Evolutionary conservation across 495 filamentous ascomycete genomes (phyloP).

Genomic region (Lentithecium fluviatile): DNA sequence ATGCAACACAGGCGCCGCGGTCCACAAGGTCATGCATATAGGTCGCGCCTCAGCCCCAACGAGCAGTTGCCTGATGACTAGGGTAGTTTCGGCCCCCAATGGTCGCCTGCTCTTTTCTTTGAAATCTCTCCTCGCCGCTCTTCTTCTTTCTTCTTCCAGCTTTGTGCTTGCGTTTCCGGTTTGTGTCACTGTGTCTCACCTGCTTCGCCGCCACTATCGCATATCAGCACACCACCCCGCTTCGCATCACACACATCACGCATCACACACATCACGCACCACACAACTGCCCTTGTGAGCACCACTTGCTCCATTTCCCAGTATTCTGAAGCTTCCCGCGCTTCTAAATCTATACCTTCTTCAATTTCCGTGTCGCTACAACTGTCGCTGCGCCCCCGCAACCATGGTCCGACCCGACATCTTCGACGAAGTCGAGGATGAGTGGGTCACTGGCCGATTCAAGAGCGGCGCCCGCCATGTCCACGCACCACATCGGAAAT

Average conservation of each 20-base stretch:
- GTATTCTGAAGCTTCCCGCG: not conserved
- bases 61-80: constrained; percentile 34
- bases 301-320: no score
- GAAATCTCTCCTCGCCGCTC: constrained; percentile 13
- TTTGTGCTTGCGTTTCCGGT: constrained; percentile 26
- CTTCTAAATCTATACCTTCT: not conserved
- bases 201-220: constrained; percentile 14
- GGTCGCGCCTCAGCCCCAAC: constrained; percentile 19
- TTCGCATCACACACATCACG: no score
- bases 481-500: constrained; percentile 15
- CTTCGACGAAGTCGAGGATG: constrained; percentile 34
- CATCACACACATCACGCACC: no score
- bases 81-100: constrained; percentile 24
- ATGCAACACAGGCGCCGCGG: constrained; percentile 2
- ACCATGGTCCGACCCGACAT: constrained; percentile 21
- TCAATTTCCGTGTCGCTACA: not conserved
- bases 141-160: constrained; percentile 22
- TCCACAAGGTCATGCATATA: constrained; percentile 11
- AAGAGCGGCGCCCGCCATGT: constrained; percentile 35
- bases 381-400: constrained; percentile 7
- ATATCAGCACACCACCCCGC: not conserved
- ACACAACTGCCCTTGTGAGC: not conserved
- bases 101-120: constrained; percentile 29
- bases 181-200: constrained; percentile 8
- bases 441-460: constrained; percentile 23